Base-by-base conservation (phyloP, 148 eudicot species). In the Rhododendron henanense region DNA sequence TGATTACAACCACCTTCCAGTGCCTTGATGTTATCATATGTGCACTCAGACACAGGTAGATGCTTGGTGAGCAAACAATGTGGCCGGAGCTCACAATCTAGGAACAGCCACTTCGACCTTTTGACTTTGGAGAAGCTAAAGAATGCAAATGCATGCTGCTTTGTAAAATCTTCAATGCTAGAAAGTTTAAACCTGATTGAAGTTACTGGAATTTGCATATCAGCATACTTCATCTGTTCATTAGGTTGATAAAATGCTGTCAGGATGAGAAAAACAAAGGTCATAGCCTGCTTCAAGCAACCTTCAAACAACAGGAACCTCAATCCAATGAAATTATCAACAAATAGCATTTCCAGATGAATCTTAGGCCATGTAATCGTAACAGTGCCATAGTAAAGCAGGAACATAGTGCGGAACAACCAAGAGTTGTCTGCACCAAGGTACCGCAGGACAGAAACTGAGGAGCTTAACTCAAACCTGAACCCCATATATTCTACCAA, bases 231-330 rank as follows among this genome's bases (percentile, higher is more conserved):
- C 82, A 84, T 87, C 80, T 88, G 85, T 86, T 88, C 87, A 81
- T 81, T 83, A 82, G 93, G 87, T 84, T 84, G 90, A 84, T 67
- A 71, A 78, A 97, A 93, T 71, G 90, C 89, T 45, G 86, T 67
- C 89, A 95, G 88, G 79, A 94, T 87, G 45, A 89, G 84, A 87
- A 91, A 92, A 87, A 94, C 85, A 78, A 93, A 89, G 73, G 89
- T 85, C 67, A 95, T 88, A 79, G 92, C 98, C 92, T 91, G 92
- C 89, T 89, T 89, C 92, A 97, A 88, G 93, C 95, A 89, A 84
- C 97, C 98, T 93, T 97, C 94, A 92, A 92, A 94, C 81, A 94
- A 75, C 51, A 94, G 89, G 89, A 93, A 91, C 91, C 95, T 92
- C 92, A 97, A 88, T 53, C 98, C 99, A 85, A 81, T 87, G 80